These are phyloP conservation scores for Xylariaceae sp. DNA, from an alignment of 2,329 filamentous ascomycete genomes.

Conservation along the genomic window DNA sequence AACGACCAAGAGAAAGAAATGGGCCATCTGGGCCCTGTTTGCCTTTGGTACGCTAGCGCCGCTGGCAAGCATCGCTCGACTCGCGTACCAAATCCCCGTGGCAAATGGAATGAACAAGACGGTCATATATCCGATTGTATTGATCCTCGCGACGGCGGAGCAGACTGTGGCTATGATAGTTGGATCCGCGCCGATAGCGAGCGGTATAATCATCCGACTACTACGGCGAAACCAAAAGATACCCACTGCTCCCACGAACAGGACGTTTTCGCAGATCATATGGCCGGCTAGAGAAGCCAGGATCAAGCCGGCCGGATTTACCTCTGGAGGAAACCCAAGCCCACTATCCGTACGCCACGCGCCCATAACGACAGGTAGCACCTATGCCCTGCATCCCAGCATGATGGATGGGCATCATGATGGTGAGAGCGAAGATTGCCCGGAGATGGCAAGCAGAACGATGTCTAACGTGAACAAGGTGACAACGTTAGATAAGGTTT, in stretches of 20 bases:
- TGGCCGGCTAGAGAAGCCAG: conserved; percentile 16
- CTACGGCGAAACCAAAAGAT: conserved; percentile 8
- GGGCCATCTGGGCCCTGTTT: conserved; percentile 29
- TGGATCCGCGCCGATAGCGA: conserved; percentile 23
- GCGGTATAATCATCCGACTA: conserved; percentile 15
- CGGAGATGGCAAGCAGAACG: not conserved
- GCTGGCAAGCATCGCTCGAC: conserved; percentile 24
- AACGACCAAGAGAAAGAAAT: conserved; percentile 26
- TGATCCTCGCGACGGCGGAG: conserved; percentile 23
- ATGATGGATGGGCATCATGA: conserved; percentile 1
- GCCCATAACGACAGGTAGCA: not conserved
- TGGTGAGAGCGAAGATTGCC: conserved; percentile 3
- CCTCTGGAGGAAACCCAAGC: conserved; percentile 1
- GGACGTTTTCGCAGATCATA: conserved; percentile 14
- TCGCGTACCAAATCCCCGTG: conserved; percentile 21
- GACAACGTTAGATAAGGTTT: not conserved
- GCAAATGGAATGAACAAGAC: conserved; percentile 20
- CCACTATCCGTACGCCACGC: conserved; percentile 6
- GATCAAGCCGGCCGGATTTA: not conserved
- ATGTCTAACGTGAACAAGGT: conserved; percentile 2
- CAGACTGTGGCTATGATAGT: conserved; percentile 24
- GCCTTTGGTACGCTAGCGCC: conserved; percentile 29
- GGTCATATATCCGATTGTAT: conserved; percentile 23
- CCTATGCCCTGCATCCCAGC: conserved; percentile 1
- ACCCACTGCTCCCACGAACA: not conserved